phyloP scores from a whole-genome alignment of 192 early-diverging fungal species.

The Lunasporangiospora selenospora region DNA sequence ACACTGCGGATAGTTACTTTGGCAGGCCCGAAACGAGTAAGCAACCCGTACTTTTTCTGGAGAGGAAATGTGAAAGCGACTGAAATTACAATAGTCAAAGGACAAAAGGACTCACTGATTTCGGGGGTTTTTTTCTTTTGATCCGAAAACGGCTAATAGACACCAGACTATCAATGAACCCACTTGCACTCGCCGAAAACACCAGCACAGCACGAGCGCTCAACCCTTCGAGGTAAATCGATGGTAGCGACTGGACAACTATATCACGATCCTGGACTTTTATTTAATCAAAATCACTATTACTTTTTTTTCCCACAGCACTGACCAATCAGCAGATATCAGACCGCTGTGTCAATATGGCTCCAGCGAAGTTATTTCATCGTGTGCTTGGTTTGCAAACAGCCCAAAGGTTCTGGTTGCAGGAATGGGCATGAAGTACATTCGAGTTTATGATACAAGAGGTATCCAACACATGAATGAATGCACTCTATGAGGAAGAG shows the following conservation, averaged over 20 bases:
- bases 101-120: no score
- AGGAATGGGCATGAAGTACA: conserved; percentile 75
- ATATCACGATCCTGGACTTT: not conserved
- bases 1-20: conserved; percentile 39
- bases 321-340: conserved; percentile 30
- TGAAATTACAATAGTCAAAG: no score
- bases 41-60: no score
- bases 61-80: no score
- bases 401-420: conserved; percentile 65
- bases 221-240: conserved; percentile 26
- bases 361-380: conserved; percentile 66
- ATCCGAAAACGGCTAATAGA: no score
- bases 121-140: no score
- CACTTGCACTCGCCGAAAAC: conserved; percentile 36
- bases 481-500: no score
- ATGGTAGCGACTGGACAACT: not conserved
- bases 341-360: conserved; percentile 66
- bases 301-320: not conserved
- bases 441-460: conserved; percentile 75
- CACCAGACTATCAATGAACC: conserved; percentile 40
- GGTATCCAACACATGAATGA: no score
- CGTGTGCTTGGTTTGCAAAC: conserved; percentile 70
- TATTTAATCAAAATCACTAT: not conserved
- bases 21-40: no score
- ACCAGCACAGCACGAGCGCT: conserved; percentile 33